These are phyloP conservation scores for Daldinia eschscholtzii DNA, from an alignment of 2,329 filamentous ascomycete genomes.

Conservation along the genomic window DNA sequence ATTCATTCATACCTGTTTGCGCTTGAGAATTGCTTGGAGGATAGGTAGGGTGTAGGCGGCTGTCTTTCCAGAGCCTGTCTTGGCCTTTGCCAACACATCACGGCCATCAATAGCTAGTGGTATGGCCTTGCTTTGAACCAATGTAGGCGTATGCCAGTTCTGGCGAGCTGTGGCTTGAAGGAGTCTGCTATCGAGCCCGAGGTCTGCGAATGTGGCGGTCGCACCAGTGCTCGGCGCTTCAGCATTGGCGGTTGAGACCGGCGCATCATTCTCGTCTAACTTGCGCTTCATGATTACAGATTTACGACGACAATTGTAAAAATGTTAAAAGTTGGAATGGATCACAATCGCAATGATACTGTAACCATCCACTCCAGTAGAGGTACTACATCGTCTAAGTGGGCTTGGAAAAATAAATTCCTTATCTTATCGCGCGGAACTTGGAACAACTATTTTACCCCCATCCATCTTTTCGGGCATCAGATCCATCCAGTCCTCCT, in stretches of 20 bases:
- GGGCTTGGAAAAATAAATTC: conserved; percentile 40
- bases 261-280: conserved; percentile 67
- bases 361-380: background rate
- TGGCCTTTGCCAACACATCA: conserved; percentile 91
- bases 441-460: conserved; percentile 35
- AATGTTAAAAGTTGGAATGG: conserved; percentile 7
- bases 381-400: background rate
- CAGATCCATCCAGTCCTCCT: too few species aligned
- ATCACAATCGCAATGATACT: background rate
- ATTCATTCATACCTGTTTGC: conserved; percentile 70
- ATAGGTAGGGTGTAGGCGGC: conserved; percentile 94
- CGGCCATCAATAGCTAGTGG: conserved; percentile 88
- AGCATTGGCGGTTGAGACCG: conserved; percentile 54
- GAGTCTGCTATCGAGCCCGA: conserved; percentile 86
- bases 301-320: conserved; percentile 11
- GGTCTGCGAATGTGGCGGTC: conserved; percentile 73
- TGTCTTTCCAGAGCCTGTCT: conserved; percentile 97
- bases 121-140: conserved; percentile 88
- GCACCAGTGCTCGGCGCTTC: conserved; percentile 44
- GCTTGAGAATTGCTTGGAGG: conserved; percentile 84
- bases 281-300: conserved; percentile 70
- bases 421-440: conserved; percentile 39
- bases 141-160: conserved; percentile 87
- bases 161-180: conserved; percentile 88
- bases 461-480: too few species aligned